Evolutionary conservation across 140 eudicot genomes (phyloP).

Genomic region (Stevia rebaudiana): DNA sequence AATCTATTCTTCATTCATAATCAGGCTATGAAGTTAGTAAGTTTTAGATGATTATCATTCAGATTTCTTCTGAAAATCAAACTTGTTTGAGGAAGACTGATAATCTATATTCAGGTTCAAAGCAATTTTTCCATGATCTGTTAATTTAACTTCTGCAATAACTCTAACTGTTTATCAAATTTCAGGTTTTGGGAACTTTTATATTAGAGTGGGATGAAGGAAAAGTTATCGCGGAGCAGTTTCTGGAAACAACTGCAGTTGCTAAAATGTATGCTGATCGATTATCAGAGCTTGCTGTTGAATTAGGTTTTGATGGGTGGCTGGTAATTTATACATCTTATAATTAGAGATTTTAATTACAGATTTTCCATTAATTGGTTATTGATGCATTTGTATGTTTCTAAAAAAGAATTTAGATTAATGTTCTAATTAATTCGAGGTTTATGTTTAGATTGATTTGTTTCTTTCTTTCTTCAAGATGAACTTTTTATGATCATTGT

Average conservation of each 20-base stretch:
- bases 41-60: background rate
- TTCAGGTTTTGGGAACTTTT: slow-evolving; percentile 85
- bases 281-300: slow-evolving; percentile 78
- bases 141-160: background rate
- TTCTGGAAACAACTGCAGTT: slow-evolving; percentile 50
- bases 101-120: background rate
- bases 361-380: background rate
- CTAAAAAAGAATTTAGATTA: background rate
- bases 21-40: background rate
- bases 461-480: slow-evolving; percentile 1
- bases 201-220: slow-evolving; percentile 92
- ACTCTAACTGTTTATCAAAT: background rate
- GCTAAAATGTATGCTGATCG: slow-evolving; percentile 81
- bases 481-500: background rate
- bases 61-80: background rate
- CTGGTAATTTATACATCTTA: slow-evolving; percentile 44
- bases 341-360: background rate
- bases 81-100: background rate
- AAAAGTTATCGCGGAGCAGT: slow-evolving; percentile 40
- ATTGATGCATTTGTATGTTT: background rate
- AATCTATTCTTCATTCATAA: background rate
- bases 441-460: slow-evolving; percentile 1
- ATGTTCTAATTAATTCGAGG: background rate
- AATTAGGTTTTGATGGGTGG: slow-evolving; percentile 94
- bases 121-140: background rate